These are phyloP conservation scores for Aspergillus sergii DNA, from an alignment of 2,329 filamentous ascomycete genomes.

Conservation along the genomic window DNA sequence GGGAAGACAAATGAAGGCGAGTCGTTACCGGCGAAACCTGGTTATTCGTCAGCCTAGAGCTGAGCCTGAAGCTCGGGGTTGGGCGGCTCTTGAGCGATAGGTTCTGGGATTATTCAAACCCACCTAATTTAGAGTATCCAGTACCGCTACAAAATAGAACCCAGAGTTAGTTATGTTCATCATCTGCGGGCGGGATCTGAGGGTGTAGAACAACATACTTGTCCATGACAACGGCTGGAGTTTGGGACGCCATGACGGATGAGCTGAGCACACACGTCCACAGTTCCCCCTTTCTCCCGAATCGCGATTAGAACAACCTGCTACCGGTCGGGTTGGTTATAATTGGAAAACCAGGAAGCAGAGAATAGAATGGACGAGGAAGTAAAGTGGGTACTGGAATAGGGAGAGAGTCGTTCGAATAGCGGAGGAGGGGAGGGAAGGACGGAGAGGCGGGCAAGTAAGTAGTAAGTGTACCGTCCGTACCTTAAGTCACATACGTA, in stretches of 20 bases:
- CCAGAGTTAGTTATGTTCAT: conserved; percentile 48
- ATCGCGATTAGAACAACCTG: conserved; percentile 3
- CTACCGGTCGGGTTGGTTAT: neutral
- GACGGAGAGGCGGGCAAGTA: conserved; percentile 10
- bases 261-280: conserved; percentile 18
- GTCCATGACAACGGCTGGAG: conserved; percentile 99
- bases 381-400: conserved; percentile 3
- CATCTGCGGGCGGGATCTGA: conserved; percentile 29
- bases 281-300: conserved; percentile 21
- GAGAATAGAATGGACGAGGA: neutral
- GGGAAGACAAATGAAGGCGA: conserved; percentile 99
- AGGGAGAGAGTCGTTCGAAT: conserved; percentile 8
- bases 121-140: conserved; percentile 98
- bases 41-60: conserved; percentile 38
- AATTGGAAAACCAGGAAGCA: conserved; percentile 1
- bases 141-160: conserved; percentile 72
- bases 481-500: neutral
- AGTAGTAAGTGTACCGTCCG: neutral
- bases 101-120: conserved; percentile 31
- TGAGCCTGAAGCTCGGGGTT: conserved; percentile 12
- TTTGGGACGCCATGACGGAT: conserved; percentile 86
- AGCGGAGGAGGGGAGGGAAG: conserved; percentile 9
- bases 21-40: conserved; percentile 98
- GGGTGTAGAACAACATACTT: conserved; percentile 69
- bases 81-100: conserved; percentile 3